Evolutionary conservation across 495 filamentous ascomycete genomes (phyloP).

Genomic region (Oleoguttula mirabilis): DNA sequence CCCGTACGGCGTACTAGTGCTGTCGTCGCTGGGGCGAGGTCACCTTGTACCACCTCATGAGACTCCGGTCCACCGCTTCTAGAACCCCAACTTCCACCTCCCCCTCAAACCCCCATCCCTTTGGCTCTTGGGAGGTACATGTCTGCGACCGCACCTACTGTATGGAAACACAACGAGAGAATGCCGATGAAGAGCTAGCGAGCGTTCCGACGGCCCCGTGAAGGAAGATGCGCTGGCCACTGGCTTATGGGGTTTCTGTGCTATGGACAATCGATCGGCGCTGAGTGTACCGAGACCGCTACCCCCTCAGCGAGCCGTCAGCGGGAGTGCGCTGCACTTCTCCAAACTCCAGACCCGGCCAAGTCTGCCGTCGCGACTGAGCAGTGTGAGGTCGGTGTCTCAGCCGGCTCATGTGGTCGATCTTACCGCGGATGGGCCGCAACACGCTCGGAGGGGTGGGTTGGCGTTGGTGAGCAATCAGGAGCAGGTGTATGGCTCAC

Average conservation of each 20-base stretch:
- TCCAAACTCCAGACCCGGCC: slow-evolving; percentile 2
- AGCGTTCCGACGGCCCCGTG: too few species aligned
- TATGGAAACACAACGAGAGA: too few species aligned
- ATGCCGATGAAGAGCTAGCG: too few species aligned
- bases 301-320: slow-evolving; percentile 13
- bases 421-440: slow-evolving; percentile 6
- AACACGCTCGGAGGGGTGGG: neutral
- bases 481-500: slow-evolving; percentile 3
- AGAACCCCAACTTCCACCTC: too few species aligned
- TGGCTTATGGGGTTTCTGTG: slow-evolving; percentile 6
- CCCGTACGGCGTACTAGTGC: too few species aligned
- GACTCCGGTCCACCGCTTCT: too few species aligned
- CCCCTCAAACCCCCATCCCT: too few species aligned
- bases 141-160: too few species aligned
- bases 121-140: too few species aligned
- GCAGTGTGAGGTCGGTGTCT: slow-evolving; percentile 15
- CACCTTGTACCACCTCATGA: too few species aligned
- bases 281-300: slow-evolving; percentile 10
- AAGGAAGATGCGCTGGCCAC: slow-evolving; percentile 6
- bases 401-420: slow-evolving; percentile 13
- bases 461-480: neutral
- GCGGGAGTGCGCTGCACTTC: slow-evolving; percentile 4
- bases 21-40: too few species aligned
- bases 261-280: slow-evolving; percentile 10
- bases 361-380: slow-evolving; percentile 13